Conservation (phyloP, 208 protist genomes). For the Herpetomonas tarakana region DNA sequence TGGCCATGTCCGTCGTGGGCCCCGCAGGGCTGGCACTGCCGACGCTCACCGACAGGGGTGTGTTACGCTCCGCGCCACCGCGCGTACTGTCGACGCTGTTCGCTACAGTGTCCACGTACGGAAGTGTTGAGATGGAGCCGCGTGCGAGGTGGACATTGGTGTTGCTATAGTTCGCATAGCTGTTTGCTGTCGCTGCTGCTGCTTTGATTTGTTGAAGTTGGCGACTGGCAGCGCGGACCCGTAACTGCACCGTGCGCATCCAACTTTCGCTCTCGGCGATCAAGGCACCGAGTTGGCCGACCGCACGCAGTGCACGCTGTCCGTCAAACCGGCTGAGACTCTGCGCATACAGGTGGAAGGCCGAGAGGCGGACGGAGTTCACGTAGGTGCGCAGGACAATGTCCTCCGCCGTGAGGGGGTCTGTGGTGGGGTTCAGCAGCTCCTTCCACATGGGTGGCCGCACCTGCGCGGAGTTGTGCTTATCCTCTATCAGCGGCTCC, state of each 20-base stretch:
- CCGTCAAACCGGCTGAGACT: constrained; percentile 78
- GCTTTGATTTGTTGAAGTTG: constrained; percentile 4
- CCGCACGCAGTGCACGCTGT: constrained; percentile 53
- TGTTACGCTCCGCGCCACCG: no score
- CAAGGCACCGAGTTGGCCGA: constrained; percentile 28
- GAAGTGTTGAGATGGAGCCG: no score
- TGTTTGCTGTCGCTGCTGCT: no score
- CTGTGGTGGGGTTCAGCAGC: constrained; percentile 38
- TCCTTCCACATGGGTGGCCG: constrained; percentile 78
- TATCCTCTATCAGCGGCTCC: constrained; percentile 85
- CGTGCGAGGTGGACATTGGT: no score
- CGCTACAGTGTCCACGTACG: no score
- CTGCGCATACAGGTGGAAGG: constrained; percentile 77
- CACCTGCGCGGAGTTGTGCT: constrained; percentile 49
- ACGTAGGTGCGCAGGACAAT: constrained; percentile 65
- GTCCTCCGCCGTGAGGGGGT: constrained; percentile 62
- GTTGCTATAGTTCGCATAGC: no score
- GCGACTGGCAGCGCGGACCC: constrained; percentile 15
- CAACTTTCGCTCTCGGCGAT: constrained; percentile 57
- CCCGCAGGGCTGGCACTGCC: no score
- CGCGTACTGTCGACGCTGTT: no score
- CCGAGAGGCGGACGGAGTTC: constrained; percentile 60
- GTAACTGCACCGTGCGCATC: constrained; percentile 29
- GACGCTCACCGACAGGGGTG: no score
- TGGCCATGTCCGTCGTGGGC: no score